Percentiles rank a stretch among this genome's conserved stretches.
Evolutionary conservation across 2,329 filamentous ascomycete genomes (phyloP).

Genomic region (Aspergillus fijiensis): DNA sequence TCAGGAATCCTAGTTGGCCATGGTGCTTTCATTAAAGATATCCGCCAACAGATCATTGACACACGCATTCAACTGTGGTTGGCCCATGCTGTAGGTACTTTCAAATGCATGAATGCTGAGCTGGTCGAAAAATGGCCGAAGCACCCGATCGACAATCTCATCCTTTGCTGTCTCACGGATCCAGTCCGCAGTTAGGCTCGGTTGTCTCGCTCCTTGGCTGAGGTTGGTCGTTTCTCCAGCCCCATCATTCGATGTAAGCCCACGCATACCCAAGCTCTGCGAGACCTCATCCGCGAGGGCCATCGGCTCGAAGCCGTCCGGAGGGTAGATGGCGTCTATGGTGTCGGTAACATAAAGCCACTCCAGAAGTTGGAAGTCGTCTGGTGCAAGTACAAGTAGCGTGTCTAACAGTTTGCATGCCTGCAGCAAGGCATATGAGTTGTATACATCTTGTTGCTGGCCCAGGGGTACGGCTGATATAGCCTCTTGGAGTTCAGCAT

Average conservation of each 20-base stretch:
- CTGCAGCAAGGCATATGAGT: conserved; percentile 74
- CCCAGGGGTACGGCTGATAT: conserved; percentile 71
- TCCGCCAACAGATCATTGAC: conserved; percentile 66
- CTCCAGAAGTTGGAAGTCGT: conserved; percentile 97
- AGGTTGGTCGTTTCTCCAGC: conserved; percentile 32
- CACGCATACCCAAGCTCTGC: conserved; percentile 64
- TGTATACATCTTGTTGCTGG: conserved; percentile 73
- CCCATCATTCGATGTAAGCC: conserved; percentile 25
- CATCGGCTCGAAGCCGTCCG: conserved; percentile 65
- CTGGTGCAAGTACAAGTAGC: conserved; percentile 79
- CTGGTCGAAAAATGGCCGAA: conserved; percentile 86
- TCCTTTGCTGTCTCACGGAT: conserved; percentile 56
- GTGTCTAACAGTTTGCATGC: conserved; percentile 91
- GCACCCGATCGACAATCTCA: conserved; percentile 70
- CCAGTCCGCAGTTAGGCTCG: conserved; percentile 46
- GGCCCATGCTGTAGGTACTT: conserved; percentile 81
- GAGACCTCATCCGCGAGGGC: conserved; percentile 83
- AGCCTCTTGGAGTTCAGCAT: conserved; percentile 77
- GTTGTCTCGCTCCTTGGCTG: conserved; percentile 35
- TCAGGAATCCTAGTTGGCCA: conserved; percentile 34
- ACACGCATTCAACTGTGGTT: conserved; percentile 65
- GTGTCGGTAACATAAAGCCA: conserved; percentile 98
- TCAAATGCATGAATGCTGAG: conserved; percentile 94
- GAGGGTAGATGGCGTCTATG: conserved; percentile 89
- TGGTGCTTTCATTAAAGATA: conserved; percentile 73